Evolutionary conservation across 2,329 filamentous ascomycete species (phyloP).

Genomic region (Leptographium lundbergii): DNA sequence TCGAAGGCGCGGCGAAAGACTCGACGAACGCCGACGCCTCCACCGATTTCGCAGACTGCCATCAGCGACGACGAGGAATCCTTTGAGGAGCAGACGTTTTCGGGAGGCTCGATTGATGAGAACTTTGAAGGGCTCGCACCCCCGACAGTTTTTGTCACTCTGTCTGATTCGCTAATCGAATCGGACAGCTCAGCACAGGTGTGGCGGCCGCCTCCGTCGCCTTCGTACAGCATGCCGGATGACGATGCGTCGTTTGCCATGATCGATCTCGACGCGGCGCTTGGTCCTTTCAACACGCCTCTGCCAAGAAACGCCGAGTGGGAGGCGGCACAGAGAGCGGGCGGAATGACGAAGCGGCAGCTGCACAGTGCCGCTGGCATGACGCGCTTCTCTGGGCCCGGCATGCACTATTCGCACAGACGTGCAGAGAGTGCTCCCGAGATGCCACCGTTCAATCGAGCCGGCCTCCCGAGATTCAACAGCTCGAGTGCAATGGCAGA

Average conservation of each 20-base stretch:
- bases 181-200: constrained; percentile 9
- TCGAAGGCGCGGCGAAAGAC: constrained; percentile 36
- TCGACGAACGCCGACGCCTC: constrained; percentile 34
- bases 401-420: constrained; percentile 61
- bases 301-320: constrained; percentile 49
- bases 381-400: constrained; percentile 54
- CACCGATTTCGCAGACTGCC: constrained; percentile 20
- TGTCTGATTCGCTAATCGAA: constrained; percentile 21
- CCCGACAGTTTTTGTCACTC: constrained; percentile 27
- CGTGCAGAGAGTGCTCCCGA: constrained; percentile 72
- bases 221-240: constrained; percentile 22
- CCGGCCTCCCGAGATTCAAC: constrained; percentile 48
- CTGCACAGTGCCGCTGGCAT: constrained; percentile 67
- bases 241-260: constrained; percentile 64
- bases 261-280: constrained; percentile 86
- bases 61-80: constrained; percentile 18
- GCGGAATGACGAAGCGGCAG: constrained; percentile 47
- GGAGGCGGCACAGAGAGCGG: constrained; percentile 51
- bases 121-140: neutral
- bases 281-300: constrained; percentile 84
- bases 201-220: constrained; percentile 25
- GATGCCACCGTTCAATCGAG: constrained; percentile 59
- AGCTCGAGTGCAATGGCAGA: constrained; percentile 69
- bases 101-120: constrained; percentile 18
- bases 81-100: constrained; percentile 14